Percentiles rank a stretch among this genome's conserved stretches.
Evolutionary conservation across 2,329 filamentous ascomycete species (phyloP).

Genomic region (Chaetomium strumarium): DNA sequence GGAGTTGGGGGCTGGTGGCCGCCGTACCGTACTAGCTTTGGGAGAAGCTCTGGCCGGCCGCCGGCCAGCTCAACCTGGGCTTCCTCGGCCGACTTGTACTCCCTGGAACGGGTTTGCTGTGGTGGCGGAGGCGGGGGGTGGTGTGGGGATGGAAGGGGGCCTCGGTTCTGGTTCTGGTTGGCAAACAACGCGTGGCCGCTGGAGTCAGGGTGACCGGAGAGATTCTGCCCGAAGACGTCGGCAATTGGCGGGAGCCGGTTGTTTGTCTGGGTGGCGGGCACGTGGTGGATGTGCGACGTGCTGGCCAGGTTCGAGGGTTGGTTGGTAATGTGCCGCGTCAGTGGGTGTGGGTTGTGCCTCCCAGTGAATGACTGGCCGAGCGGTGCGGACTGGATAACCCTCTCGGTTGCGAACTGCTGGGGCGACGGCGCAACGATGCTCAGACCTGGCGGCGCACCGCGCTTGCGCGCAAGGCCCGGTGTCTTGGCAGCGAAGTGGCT

Average conservation of each 20-base stretch:
- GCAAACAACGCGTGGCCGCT: conserved; percentile 49
- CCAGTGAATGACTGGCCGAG: conserved; percentile 94
- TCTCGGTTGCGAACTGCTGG: conserved; percentile 85
- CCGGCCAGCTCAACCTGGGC: conserved; percentile 85
- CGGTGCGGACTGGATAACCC: conserved; percentile 94
- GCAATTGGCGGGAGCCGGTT: conserved; percentile 91
- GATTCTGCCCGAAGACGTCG: conserved; percentile 83
- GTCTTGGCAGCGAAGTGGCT: conserved; percentile 59
- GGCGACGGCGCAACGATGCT: conserved; percentile 94
- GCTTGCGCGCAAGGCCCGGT: conserved; percentile 64
- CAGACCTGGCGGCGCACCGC: conserved; percentile 80
- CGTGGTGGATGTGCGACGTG: conserved; percentile 85
- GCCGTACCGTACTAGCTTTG: conserved; percentile 91
- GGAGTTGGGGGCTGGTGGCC: conserved; percentile 91
- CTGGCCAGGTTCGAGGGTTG: conserved; percentile 77
- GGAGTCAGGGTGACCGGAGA: conserved; percentile 57
- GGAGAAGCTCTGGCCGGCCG: conserved; percentile 85
- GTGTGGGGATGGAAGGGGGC: conserved; percentile 70
- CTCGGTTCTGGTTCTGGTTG: conserved; percentile 58
- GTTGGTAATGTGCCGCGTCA: conserved; percentile 72
- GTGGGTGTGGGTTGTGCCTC: conserved; percentile 69
- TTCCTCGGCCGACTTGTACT: conserved; percentile 94
- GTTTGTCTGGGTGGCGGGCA: conserved; percentile 79
- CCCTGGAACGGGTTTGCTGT: conserved; percentile 59
- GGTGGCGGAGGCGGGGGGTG: conserved; percentile 49